Conservation (phyloP, 2,329 filamentous ascomycete genomes). For the Ceratocystis destructans region DNA sequence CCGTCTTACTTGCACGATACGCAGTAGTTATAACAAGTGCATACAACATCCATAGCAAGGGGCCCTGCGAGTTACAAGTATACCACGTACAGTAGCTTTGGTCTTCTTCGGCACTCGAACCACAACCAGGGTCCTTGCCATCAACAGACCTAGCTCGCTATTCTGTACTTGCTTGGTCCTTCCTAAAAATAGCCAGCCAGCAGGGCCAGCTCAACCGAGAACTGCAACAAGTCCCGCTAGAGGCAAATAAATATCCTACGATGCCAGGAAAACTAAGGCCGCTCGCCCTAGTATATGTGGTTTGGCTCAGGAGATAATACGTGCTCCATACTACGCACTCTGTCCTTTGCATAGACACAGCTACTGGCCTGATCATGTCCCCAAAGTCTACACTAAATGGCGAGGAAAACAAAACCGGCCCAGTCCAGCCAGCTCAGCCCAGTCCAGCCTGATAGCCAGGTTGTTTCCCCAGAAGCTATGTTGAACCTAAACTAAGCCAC, state of each 20-base stretch:
- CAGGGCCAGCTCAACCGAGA: neutral
- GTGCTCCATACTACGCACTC: neutral
- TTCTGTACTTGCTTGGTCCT: neutral
- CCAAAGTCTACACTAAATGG: neutral
- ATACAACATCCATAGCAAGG: too few species aligned
- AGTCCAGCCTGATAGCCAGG: too few species aligned
- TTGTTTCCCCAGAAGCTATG: too few species aligned
- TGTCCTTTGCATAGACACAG: neutral
- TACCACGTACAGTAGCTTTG: neutral
- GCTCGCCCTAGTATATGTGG: too few species aligned
- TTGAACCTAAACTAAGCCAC: neutral
- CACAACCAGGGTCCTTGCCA: neutral
- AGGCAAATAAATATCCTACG: too few species aligned
- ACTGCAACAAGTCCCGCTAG: too few species aligned
- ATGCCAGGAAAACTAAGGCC: too few species aligned
- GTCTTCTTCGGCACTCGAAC: neutral
- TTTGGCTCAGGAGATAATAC: too few species aligned
- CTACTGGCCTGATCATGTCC: neutral
- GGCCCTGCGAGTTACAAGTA: neutral
- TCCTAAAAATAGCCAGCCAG: neutral
- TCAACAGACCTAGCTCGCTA: neutral
- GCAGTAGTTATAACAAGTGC: neutral
- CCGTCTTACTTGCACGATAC: neutral
- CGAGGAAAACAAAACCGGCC: neutral
- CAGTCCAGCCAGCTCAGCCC: too few species aligned